phyloP scores from a whole-genome alignment of 495 filamentous ascomycete species.

The Penicillium canariense region DNA sequence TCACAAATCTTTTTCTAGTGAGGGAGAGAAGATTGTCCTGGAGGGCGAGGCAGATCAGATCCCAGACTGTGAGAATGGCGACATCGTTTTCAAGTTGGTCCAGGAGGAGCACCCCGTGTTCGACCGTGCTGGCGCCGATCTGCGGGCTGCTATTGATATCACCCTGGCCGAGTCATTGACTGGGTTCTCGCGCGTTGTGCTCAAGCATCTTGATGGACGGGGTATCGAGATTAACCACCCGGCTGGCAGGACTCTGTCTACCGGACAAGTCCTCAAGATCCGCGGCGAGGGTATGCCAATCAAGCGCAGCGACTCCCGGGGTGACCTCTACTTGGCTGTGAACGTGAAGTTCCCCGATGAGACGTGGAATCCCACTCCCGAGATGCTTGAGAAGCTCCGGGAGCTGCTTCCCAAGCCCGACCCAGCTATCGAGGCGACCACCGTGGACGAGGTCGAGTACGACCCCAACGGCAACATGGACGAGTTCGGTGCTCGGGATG shows the following conservation, averaged over 20 bases:
- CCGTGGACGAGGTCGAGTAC: slow-evolving; percentile 83
- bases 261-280: slow-evolving; percentile 80
- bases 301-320: slow-evolving; percentile 78
- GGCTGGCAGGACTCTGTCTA: slow-evolving; percentile 70
- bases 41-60: slow-evolving; percentile 94
- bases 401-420: slow-evolving; percentile 69
- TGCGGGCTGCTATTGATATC: slow-evolving; percentile 74
- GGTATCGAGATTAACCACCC: slow-evolving; percentile 77
- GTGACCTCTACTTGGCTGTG: slow-evolving; percentile 83
- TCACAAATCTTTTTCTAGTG: slow-evolving; percentile 39
- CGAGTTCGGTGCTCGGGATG: slow-evolving; percentile 70
- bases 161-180: slow-evolving; percentile 80
- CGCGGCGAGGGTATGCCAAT: slow-evolving; percentile 89
- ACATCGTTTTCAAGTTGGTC: slow-evolving; percentile 83
- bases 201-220: slow-evolving; percentile 91
- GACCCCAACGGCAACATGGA: slow-evolving; percentile 78
- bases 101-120: slow-evolving; percentile 82
- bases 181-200: slow-evolving; percentile 85
- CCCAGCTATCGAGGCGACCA: slow-evolving; percentile 60
- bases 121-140: slow-evolving; percentile 75
- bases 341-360: slow-evolving; percentile 87
- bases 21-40: slow-evolving; percentile 86
- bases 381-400: slow-evolving; percentile 61
- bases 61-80: slow-evolving; percentile 86
- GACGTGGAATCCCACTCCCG: slow-evolving; percentile 72